phyloP scores from a whole-genome alignment of 345 rosid species.

The Bruguiera gymnorhiza region DNA sequence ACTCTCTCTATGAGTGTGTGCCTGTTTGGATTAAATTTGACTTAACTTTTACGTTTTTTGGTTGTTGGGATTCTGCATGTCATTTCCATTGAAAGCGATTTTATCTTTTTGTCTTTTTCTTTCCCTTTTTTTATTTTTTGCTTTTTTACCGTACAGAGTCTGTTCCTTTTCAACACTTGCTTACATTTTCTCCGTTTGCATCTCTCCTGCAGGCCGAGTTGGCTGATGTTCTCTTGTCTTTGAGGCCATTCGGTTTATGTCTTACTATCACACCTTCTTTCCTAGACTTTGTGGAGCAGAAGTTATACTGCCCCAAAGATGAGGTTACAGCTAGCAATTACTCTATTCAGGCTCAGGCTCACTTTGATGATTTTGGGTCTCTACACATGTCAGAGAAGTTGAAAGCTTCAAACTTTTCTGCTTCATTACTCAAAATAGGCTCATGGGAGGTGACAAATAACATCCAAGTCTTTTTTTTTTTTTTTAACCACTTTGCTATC shows the following conservation, averaged over 20 bases:
- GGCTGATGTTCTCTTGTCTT: not conserved
- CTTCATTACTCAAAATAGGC: slow-evolving; percentile 1
- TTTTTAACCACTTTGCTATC: not conserved
- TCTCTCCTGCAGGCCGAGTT: not conserved
- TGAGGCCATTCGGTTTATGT: not conserved
- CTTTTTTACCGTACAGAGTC: too few species aligned
- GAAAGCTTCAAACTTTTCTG: not conserved
- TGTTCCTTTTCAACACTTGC: too few species aligned
- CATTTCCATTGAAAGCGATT: too few species aligned
- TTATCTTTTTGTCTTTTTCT: too few species aligned
- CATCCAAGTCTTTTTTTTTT: not conserved
- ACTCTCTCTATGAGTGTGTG: too few species aligned
- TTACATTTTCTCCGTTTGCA: too few species aligned
- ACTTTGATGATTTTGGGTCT: too few species aligned
- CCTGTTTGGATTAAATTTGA: too few species aligned
- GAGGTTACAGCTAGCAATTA: not conserved
- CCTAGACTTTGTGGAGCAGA: not conserved
- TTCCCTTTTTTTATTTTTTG: too few species aligned
- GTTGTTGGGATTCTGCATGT: too few species aligned
- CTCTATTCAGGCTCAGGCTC: too few species aligned
- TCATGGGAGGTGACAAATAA: not conserved
- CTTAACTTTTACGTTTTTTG: too few species aligned
- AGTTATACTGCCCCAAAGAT: not conserved
- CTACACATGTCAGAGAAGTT: not conserved
- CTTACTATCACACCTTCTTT: not conserved